Evolutionary conservation across 768 basidiomycete species (phyloP), one percentile per base, ranked within the genome.

Genomic region (Cystofilobasidium bisporidii): DNA sequence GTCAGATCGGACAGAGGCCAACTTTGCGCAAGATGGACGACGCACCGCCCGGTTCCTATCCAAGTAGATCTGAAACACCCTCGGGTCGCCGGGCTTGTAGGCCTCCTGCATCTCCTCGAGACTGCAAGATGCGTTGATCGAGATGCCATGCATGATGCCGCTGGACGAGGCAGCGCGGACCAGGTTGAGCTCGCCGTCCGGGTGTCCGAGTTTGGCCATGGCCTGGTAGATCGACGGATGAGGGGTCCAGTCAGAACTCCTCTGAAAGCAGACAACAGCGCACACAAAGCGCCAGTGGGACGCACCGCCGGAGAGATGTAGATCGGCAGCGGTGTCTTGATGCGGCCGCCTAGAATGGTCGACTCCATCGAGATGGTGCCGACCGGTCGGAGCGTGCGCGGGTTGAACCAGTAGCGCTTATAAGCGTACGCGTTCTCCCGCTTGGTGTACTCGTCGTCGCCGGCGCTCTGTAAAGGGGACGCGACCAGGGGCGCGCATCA

Each of bases 111-210:
- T 78, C 64, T 80, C 79, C 65, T 78, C 76, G 36, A 79, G 63
- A 15, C 74, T 72, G 62, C 77, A 76, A 30, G 73, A 74, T 0
- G 79, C 77, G 65, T 77, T 78, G 65, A 74, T 74, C 0, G 80
- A 76, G 63, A 78, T 76, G 57, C 79, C 78, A 73, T 94, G 92
- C 36, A 91, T 85, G 67, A 92, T 84, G 32, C 84, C 83, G 82
- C 81, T 69, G 79, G 78, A 28, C 81, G 83, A 33, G 15, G 85
- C 85, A 11, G 84, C 90, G 64, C 81, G 82, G 1, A 87, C 86
- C 67, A 93, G 84, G 76, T 92, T 93, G 33, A 82, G 78, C 78
- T 96, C 91, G 22, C 91, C 91, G 80, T 74, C 69, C 15, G 91
- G 91, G 75, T 97, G 91, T 0, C 91, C 92, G 0, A 93, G 79